These are phyloP conservation scores for Paramecium tetraurelia DNA, from an alignment of 73 alveolate species.

Conservation along the genomic window DNA sequence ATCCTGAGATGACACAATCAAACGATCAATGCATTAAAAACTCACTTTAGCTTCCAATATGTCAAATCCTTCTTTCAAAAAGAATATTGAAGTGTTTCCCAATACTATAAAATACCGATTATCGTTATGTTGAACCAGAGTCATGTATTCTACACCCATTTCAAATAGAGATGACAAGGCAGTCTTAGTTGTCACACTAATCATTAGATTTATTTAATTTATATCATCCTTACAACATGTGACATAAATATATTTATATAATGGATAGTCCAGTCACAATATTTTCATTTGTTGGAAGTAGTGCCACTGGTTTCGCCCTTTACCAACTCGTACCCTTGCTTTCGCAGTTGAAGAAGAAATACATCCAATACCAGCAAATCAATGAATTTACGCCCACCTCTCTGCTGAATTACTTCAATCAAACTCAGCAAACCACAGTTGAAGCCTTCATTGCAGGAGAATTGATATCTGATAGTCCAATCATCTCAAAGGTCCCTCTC, in stretches of 20 bases:
- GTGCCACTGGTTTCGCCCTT: background rate
- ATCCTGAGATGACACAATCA: slow-evolving; percentile 14
- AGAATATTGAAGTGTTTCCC: background rate
- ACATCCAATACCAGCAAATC: background rate
- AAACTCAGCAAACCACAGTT: background rate
- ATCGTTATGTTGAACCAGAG: background rate
- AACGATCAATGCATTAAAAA: slow-evolving; percentile 36
- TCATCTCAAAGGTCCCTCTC: background rate
- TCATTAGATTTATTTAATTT: background rate
- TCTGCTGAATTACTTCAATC: background rate
- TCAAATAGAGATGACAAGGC: background rate
- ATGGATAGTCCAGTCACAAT: background rate
- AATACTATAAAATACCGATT: background rate
- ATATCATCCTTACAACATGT: background rate
- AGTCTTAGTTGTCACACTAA: background rate
- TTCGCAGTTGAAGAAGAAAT: background rate
- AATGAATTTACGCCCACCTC: background rate
- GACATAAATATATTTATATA: background rate
- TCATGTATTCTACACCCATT: slow-evolving; percentile 5
- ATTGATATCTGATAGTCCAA: background rate
- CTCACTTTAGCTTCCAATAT: background rate
- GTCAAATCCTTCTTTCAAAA: slow-evolving; percentile 15
- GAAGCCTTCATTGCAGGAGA: slow-evolving; percentile 19
- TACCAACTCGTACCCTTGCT: background rate
- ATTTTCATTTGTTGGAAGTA: background rate